phyloP scores from a whole-genome alignment of 2,329 filamentous ascomycete species.

The Exserohilum rostratum region DNA sequence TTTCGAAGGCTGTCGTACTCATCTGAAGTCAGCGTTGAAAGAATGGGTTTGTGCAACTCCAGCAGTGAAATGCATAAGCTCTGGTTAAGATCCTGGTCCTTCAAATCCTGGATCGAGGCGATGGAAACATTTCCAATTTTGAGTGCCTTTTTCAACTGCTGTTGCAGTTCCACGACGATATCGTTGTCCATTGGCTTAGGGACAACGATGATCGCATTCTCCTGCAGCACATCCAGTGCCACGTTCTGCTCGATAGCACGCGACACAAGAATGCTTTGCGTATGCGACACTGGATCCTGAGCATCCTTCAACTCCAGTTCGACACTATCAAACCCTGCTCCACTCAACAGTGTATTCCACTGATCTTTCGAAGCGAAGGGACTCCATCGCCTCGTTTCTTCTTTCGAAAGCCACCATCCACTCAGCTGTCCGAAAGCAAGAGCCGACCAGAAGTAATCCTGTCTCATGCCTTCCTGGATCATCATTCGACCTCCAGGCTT shows the following conservation, averaged over 20 bases:
- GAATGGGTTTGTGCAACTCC: neutral
- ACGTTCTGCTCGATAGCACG: neutral
- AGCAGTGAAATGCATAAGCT: neutral
- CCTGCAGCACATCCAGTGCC: neutral
- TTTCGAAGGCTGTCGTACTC: slow-evolving; percentile 1
- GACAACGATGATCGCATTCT: neutral
- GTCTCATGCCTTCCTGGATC: neutral
- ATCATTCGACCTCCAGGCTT: neutral
- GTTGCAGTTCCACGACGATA: neutral
- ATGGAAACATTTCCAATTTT: neutral
- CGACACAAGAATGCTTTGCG: slow-evolving; percentile 1
- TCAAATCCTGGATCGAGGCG: neutral
- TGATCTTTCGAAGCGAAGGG: slow-evolving; percentile 1
- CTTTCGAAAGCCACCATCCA: slow-evolving; percentile 4
- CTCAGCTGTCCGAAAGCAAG: slow-evolving; percentile 1
- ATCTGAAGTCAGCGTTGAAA: neutral
- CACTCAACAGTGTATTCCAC: neutral
- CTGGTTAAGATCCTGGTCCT: neutral
- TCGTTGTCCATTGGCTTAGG: neutral
- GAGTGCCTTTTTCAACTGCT: neutral
- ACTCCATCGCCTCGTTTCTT: neutral
- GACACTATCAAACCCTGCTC: neutral
- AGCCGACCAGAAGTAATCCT: slow-evolving; percentile 1
- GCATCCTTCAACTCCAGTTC: slow-evolving; percentile 2
- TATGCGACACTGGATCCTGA: neutral